These are phyloP conservation scores for Peronospora destructor DNA, from an alignment of 352 stramenopile species.

Conservation along the genomic window DNA sequence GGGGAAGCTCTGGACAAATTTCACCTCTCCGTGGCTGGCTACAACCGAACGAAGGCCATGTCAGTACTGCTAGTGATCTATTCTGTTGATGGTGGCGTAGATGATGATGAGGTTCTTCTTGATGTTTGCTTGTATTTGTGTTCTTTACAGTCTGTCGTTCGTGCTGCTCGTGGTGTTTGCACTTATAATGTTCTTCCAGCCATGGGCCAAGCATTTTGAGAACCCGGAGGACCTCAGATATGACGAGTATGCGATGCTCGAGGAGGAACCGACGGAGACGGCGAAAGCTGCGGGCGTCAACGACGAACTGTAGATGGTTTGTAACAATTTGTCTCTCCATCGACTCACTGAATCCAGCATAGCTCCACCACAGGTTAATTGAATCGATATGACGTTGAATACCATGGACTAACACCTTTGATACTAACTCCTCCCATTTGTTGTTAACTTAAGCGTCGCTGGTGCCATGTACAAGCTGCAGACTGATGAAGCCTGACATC, in stretches of 20 bases:
- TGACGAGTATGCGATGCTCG: conserved; percentile 22
- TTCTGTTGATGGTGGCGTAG: background rate
- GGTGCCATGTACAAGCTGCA: conserved; percentile 29
- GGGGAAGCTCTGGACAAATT: conserved; percentile 71
- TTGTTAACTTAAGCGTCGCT: conserved; percentile 17
- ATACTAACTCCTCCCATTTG: conserved; percentile 20
- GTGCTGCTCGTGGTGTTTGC: conserved; percentile 48
- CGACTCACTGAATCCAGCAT: no score
- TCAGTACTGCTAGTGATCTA: conserved; percentile 17
- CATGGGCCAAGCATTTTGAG: conserved; percentile 47
- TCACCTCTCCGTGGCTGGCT: conserved; percentile 64
- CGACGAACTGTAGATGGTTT: conserved; percentile 33
- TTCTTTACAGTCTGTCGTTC: conserved; percentile 25
- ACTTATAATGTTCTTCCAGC: conserved; percentile 70
- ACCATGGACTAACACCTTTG: conserved; percentile 23
- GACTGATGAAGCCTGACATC: conserved; percentile 40
- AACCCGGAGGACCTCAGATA: conserved; percentile 21
- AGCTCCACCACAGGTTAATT: background rate
- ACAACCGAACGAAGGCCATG: conserved; percentile 77
- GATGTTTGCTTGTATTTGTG: background rate
- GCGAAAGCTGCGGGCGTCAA: conserved; percentile 14
- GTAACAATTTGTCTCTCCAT: conserved; percentile 1
- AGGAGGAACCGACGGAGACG: conserved; percentile 20
- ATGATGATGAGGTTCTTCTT: background rate
- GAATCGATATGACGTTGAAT: conserved; percentile 11